Conservation (phyloP, 148 eudicot species). For the Polygonum maritimum region DNA sequence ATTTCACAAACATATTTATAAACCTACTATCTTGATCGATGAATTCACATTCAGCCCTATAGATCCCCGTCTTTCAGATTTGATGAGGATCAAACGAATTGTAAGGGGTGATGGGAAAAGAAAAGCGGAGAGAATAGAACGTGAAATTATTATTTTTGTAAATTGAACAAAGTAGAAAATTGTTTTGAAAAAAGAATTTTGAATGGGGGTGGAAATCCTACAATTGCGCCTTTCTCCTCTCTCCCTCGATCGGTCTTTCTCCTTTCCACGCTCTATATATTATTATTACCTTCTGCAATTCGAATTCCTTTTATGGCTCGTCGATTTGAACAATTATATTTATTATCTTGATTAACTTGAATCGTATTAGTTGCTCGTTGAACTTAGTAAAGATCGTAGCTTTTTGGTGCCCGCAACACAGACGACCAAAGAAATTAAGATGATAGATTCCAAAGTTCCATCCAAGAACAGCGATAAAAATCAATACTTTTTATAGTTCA, state of each 20-base stretch:
- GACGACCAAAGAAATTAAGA: too few relatives aligned
- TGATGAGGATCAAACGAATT: not conserved
- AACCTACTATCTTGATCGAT: not conserved
- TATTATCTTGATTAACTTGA: too few relatives aligned
- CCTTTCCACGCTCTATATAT: not conserved
- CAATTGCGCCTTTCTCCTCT: constrained; percentile 22
- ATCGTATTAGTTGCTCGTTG: too few relatives aligned
- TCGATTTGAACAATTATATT: not conserved
- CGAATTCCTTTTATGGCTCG: not conserved
- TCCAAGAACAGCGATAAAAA: too few relatives aligned
- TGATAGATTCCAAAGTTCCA: too few relatives aligned
- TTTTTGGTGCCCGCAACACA: too few relatives aligned
- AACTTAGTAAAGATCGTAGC: too few relatives aligned
- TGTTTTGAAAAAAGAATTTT: not conserved
- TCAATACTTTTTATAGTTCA: not conserved
- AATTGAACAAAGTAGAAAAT: not conserved
- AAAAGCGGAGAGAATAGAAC: not conserved
- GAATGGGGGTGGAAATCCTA: constrained; percentile 17
- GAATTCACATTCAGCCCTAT: not conserved
- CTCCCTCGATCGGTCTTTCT: constrained; percentile 2
- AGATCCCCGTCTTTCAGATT: too few relatives aligned
- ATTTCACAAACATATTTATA: not conserved
- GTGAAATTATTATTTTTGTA: not conserved
- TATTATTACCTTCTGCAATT: not conserved
- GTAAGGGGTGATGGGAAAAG: not conserved